Evolutionary conservation across 2,329 filamentous ascomycete genomes (phyloP).

Genomic region (Paecilomyces sp.): DNA sequence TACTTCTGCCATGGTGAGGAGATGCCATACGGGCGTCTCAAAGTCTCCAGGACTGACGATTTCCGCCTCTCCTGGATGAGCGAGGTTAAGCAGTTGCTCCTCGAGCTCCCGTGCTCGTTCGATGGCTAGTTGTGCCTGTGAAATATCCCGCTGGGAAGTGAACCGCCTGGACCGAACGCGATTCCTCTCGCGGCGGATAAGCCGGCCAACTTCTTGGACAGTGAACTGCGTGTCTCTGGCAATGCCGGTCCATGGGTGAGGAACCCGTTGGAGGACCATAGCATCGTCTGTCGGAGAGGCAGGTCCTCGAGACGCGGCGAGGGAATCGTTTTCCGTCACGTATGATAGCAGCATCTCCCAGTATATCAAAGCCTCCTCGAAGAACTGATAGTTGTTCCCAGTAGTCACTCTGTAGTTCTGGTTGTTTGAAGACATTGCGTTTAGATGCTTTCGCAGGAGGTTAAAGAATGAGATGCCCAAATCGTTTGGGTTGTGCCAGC

Average conservation of each 20-base stretch:
- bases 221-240: constrained; percentile 29
- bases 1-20: constrained; percentile 47
- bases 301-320: constrained; percentile 15
- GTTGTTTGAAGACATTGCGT: constrained; percentile 28
- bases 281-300: constrained; percentile 16
- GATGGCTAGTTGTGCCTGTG: constrained; percentile 26
- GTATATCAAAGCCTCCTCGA: constrained; percentile 50
- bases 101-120: constrained; percentile 36
- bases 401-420: constrained; percentile 9
- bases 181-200: constrained; percentile 28
- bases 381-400: constrained; percentile 45
- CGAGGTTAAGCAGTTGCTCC: constrained; percentile 39
- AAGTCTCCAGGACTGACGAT: constrained; percentile 47
- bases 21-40: constrained; percentile 46
- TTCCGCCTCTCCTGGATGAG: constrained; percentile 40
- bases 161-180: constrained; percentile 27
- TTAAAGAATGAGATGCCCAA: constrained; percentile 49
- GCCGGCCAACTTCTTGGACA: constrained; percentile 40
- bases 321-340: constrained; percentile 37
- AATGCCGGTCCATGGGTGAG: constrained; percentile 34
- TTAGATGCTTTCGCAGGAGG: constrained; percentile 32
- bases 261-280: constrained; percentile 26
- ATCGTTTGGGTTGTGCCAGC: constrained; percentile 52
- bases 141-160: constrained; percentile 29
- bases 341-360: constrained; percentile 55